These are phyloP conservation scores for Protomyces lactucae-debilis DNA, from an alignment of 1,139 yeast genomes.

Conservation along the genomic window DNA sequence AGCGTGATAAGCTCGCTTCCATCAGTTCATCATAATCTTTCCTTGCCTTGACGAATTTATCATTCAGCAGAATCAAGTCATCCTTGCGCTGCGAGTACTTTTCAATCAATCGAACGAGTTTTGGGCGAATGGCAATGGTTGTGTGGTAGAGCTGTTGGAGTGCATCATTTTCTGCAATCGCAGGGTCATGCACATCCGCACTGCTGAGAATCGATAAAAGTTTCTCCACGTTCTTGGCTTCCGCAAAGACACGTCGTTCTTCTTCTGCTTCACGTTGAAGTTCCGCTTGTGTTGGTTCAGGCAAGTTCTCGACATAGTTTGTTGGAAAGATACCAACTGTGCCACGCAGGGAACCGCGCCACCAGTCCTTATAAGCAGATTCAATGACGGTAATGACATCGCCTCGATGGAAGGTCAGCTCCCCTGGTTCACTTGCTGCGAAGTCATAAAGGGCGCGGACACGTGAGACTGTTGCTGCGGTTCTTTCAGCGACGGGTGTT, in stretches of 20 bases:
- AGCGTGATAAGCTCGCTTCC: constrained; percentile 45
- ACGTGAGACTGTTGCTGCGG: constrained; percentile 50
- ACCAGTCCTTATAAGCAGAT: constrained; percentile 89
- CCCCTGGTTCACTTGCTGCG: constrained; percentile 52
- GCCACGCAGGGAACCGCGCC: constrained; percentile 83
- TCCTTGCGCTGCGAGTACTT: constrained; percentile 70
- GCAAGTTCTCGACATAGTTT: constrained; percentile 79
- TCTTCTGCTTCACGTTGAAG: constrained; percentile 44
- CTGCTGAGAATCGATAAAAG: constrained; percentile 57
- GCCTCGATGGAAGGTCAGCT: constrained; percentile 43
- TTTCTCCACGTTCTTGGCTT: constrained; percentile 57
- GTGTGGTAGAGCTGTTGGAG: constrained; percentile 54
- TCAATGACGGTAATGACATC: constrained; percentile 71
- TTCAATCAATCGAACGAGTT: constrained; percentile 65
- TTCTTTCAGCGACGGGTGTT: constrained; percentile 33
- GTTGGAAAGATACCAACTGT: constrained; percentile 86
- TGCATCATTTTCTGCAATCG: constrained; percentile 42
- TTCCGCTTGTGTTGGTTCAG: constrained; percentile 59
- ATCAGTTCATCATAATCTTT: constrained; percentile 62
- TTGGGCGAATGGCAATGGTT: constrained; percentile 67
- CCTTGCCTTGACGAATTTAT: constrained; percentile 63
- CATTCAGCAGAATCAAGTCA: constrained; percentile 48
- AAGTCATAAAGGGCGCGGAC: constrained; percentile 85
- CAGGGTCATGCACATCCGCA: constrained; percentile 37
- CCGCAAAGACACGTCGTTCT: constrained; percentile 48